These are phyloP conservation scores for Pythium pyrilobum DNA, from an alignment of 352 stramenopile species.

Conservation along the genomic window DNA sequence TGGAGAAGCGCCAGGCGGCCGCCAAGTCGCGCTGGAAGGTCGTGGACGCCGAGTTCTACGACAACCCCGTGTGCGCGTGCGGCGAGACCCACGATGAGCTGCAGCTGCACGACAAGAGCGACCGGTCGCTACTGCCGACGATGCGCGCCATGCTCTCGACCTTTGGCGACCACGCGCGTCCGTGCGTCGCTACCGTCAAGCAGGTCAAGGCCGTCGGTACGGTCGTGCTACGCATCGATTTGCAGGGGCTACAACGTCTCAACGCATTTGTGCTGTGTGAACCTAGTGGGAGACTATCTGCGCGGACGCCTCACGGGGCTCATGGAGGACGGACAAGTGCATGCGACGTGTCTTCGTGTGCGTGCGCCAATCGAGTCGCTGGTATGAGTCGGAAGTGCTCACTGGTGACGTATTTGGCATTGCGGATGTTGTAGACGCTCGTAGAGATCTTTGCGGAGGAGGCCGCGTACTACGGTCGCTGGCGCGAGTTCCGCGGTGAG, in stretches of 20 bases:
- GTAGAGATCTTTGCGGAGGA: slow-evolving; percentile 76
- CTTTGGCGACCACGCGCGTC: slow-evolving; percentile 59
- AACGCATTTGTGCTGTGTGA: neutral
- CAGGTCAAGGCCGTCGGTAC: slow-evolving; percentile 48
- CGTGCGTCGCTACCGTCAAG: slow-evolving; percentile 54
- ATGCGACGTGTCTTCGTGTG: slow-evolving; percentile 44
- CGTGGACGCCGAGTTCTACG: slow-evolving; percentile 68
- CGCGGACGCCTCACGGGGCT: slow-evolving; percentile 30
- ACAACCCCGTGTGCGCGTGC: slow-evolving; percentile 45
- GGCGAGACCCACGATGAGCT: slow-evolving; percentile 38
- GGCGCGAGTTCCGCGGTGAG: slow-evolving; percentile 74
- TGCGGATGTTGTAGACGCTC: slow-evolving; percentile 33
- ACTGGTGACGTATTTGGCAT: no score
- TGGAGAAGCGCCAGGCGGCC: slow-evolving; percentile 21
- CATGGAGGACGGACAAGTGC: slow-evolving; percentile 35
- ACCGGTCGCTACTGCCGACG: slow-evolving; percentile 41
- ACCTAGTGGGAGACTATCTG: slow-evolving; percentile 52
- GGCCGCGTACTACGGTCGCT: slow-evolving; percentile 79
- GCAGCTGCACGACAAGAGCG: slow-evolving; percentile 25
- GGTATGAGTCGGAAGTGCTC: no score
- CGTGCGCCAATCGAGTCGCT: no score
- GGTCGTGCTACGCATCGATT: no score
- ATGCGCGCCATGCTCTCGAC: slow-evolving; percentile 83
- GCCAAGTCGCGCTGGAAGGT: slow-evolving; percentile 61
- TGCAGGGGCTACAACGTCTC: neutral